Conservation (phyloP, 2,329 filamentous ascomycete species). For the Alternaria panax region DNA sequence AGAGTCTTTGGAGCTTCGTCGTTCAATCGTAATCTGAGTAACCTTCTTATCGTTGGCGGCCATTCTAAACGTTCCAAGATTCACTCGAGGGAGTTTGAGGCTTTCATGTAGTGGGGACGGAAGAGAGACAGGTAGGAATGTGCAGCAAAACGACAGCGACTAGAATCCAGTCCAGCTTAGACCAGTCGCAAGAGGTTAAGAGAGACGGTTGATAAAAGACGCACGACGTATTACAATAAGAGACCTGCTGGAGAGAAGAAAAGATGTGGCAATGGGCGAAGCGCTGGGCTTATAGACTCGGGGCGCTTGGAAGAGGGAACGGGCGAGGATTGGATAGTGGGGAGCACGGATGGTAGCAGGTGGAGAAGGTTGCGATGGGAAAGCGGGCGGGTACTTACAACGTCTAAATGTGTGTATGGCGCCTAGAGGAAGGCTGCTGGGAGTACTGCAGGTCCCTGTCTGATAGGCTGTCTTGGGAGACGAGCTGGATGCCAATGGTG, state of each 20-base stretch:
- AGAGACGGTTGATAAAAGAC: slow-evolving; percentile 41
- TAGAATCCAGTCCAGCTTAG: slow-evolving; percentile 50
- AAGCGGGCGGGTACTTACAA: slow-evolving; percentile 51
- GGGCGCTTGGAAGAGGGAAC: slow-evolving; percentile 47
- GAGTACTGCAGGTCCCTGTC: slow-evolving; percentile 38
- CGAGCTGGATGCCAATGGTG: slow-evolving; percentile 42
- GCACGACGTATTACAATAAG: slow-evolving; percentile 51
- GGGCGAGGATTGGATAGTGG: slow-evolving; percentile 39
- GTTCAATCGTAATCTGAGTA: slow-evolving; percentile 51
- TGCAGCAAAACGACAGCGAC: slow-evolving; percentile 44
- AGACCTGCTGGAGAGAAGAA: slow-evolving; percentile 52
- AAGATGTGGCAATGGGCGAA: slow-evolving; percentile 45
- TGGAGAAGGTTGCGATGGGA: slow-evolving; percentile 45
- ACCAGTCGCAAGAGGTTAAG: slow-evolving; percentile 41
- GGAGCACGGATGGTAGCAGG: slow-evolving; percentile 37
- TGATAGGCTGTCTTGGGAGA: slow-evolving; percentile 47
- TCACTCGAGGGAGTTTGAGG: slow-evolving; percentile 42
- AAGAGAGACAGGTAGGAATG: slow-evolving; percentile 23
- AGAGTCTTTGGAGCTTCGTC: slow-evolving; percentile 52
- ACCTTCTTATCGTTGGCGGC: slow-evolving; percentile 56
- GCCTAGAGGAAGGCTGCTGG: slow-evolving; percentile 41
- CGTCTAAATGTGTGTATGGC: slow-evolving; percentile 49
- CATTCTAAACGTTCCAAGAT: slow-evolving; percentile 51
- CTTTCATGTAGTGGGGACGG: slow-evolving; percentile 40
- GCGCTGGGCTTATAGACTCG: slow-evolving; percentile 51